These are phyloP conservation scores for Pseudocercospora pini-densiflorae DNA, from an alignment of 2,329 filamentous ascomycete genomes.

Conservation along the genomic window DNA sequence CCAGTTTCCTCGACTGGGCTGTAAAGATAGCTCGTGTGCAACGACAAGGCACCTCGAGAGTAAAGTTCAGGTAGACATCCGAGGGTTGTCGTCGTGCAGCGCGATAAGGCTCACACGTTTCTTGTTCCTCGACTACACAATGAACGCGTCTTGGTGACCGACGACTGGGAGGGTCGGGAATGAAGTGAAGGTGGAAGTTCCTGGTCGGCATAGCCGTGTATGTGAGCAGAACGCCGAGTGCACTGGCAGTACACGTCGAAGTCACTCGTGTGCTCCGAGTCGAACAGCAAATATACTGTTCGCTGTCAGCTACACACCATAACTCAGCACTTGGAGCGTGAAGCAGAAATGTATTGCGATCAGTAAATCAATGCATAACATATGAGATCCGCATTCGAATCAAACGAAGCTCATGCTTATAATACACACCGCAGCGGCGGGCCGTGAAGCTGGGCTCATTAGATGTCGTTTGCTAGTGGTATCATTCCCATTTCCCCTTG, in stretches of 20 bases:
- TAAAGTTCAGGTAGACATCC: too few species aligned
- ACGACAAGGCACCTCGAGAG: too few species aligned
- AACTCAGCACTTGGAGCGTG: neutral
- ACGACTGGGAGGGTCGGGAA: neutral
- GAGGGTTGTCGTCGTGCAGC: too few species aligned
- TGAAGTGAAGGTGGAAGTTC: neutral
- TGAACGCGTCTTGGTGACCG: too few species aligned
- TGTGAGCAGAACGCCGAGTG: neutral
- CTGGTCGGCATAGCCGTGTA: too few species aligned
- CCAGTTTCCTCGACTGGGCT: too few species aligned
- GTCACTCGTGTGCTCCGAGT: neutral
- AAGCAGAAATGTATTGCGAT: neutral
- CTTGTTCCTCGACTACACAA: too few species aligned
- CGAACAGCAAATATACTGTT: neutral
- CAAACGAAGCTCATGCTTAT: slow-evolving; percentile 21
- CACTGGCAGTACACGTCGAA: neutral
- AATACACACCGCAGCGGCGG: slow-evolving; percentile 24
- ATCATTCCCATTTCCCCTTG: slow-evolving; percentile 27
- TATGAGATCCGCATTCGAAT: slow-evolving; percentile 7
- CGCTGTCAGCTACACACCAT: neutral
- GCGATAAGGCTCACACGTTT: too few species aligned
- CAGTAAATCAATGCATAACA: slow-evolving; percentile 4
- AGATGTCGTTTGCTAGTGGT: slow-evolving; percentile 25
- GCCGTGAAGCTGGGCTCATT: slow-evolving; percentile 22
- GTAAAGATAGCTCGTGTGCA: too few species aligned